phyloP scores from a whole-genome alignment of 257 asterid genomes.

The Fraxinus quadrangulata region DNA sequence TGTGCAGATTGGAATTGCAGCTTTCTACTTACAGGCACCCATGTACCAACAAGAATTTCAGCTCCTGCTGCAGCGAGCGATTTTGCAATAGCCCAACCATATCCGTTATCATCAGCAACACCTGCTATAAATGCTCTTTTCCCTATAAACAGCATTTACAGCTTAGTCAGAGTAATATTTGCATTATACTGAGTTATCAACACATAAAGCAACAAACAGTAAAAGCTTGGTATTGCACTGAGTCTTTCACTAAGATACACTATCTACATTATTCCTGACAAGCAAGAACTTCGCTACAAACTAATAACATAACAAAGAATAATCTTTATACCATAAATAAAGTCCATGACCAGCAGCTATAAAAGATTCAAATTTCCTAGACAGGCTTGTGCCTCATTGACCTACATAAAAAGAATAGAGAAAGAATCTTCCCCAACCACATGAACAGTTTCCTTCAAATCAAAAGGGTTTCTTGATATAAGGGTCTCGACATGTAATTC shows the following conservation, averaged over 20 bases:
- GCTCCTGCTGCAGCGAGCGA: conserved; percentile 96
- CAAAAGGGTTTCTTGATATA: neutral
- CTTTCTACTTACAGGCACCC: conserved; percentile 80
- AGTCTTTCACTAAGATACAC: neutral
- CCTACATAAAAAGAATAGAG: neutral
- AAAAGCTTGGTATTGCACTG: neutral
- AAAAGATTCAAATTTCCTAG: neutral
- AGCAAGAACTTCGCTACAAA: neutral
- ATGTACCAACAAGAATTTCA: conserved; percentile 80
- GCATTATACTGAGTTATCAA: neutral
- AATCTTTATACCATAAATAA: neutral
- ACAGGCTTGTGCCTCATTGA: neutral
- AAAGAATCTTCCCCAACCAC: neutral
- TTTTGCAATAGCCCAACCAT: conserved; percentile 95
- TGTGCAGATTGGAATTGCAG: conserved; percentile 10
- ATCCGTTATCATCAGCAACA: conserved; percentile 87
- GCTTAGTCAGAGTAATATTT: conserved; percentile 3
- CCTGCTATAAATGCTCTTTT: conserved; percentile 92
- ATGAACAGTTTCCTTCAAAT: neutral
- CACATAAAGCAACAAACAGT: conserved; percentile 2
- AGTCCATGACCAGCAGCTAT: neutral
- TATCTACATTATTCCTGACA: neutral
- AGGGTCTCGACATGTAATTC: neutral
- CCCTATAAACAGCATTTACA: conserved; percentile 42
- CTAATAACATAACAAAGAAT: neutral